Evolutionary conservation across 345 rosid species (phyloP).

Genomic region (Balakata baccata): DNA sequence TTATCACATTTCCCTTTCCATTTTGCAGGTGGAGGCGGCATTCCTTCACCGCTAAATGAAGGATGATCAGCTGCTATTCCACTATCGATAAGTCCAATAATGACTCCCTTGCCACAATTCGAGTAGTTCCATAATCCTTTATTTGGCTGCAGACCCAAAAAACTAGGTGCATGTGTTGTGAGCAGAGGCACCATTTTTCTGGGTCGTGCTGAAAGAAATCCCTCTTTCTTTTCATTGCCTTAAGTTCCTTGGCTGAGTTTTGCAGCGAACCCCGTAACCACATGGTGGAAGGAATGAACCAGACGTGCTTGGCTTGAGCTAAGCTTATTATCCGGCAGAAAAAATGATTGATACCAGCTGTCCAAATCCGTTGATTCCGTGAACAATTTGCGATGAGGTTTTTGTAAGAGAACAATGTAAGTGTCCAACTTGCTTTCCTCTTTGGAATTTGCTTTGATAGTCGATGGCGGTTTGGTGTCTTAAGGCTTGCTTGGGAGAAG

Average conservation of each 20-base stretch:
- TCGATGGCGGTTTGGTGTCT: neutral
- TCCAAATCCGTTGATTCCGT: conserved; percentile 16
- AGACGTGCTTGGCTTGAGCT: conserved; percentile 18
- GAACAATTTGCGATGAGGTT: conserved; percentile 14
- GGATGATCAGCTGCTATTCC: conserved; percentile 24
- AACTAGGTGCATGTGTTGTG: conserved; percentile 18
- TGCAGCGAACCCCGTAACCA: conserved; percentile 30
- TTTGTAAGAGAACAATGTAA: conserved; percentile 30
- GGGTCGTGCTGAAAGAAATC: conserved; percentile 25
- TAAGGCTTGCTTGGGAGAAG: neutral
- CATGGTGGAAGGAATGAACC: conserved; percentile 22
- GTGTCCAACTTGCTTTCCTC: conserved; percentile 17
- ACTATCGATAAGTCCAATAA: conserved; percentile 19
- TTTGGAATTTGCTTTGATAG: neutral
- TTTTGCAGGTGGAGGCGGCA: conserved; percentile 24
- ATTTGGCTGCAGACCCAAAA: conserved; percentile 18
- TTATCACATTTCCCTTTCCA: conserved; percentile 30
- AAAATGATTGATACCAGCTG: conserved; percentile 28
- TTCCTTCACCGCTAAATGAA: conserved; percentile 23
- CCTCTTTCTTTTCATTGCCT: conserved; percentile 19
- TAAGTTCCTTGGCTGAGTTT: conserved; percentile 19
- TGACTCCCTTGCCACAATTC: conserved; percentile 22
- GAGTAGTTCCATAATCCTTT: conserved; percentile 18
- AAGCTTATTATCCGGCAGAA: conserved; percentile 13
- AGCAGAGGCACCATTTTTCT: conserved; percentile 22